Conservation (phyloP, 495 filamentous ascomycete genomes). For the Tuber aestivum region DNA sequence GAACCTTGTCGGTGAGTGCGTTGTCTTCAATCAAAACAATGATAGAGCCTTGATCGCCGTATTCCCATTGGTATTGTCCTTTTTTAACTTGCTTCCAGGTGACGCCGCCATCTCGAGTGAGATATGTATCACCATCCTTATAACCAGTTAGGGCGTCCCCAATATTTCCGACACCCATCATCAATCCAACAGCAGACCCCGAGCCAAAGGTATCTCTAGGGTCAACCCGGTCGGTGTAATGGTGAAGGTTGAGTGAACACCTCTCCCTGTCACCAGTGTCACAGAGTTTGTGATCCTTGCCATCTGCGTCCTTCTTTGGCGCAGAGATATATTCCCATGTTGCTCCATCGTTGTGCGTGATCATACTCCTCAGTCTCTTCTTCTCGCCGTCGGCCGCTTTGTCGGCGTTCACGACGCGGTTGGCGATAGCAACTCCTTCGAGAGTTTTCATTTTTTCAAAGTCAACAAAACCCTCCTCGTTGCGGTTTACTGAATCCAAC, state of each 20-base stretch:
- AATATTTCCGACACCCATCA: conserved; percentile 89
- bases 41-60: conserved; percentile 86
- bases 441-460: conserved; percentile 92
- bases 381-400: conserved; percentile 54
- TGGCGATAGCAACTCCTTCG: conserved; percentile 82
- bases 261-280: conserved; percentile 52
- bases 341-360: conserved; percentile 92
- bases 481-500: conserved; percentile 68
- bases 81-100: conserved; percentile 78
- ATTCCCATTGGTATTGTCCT: conserved; percentile 85
- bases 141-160: conserved; percentile 57
- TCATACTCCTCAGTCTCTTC: conserved; percentile 81
- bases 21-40: conserved; percentile 70
- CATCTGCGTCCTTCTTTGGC: conserved; percentile 61
- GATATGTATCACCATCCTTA: conserved; percentile 67
- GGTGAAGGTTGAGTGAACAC: conserved; percentile 87
- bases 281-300: conserved; percentile 61
- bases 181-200: conserved; percentile 78
- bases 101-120: conserved; percentile 81
- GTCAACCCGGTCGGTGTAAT: conserved; percentile 83
- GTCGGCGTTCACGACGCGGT: conserved; percentile 69
- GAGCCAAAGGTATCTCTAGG: conserved; percentile 78
- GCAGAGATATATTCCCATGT: conserved; percentile 72
- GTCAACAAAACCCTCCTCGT: conserved; percentile 71
- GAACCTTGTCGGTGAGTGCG: conserved; percentile 59